Evolutionary conservation across 1,284 basidiomycete genomes (phyloP).

Genomic region (Mycosarcoma mackinlayi): DNA sequence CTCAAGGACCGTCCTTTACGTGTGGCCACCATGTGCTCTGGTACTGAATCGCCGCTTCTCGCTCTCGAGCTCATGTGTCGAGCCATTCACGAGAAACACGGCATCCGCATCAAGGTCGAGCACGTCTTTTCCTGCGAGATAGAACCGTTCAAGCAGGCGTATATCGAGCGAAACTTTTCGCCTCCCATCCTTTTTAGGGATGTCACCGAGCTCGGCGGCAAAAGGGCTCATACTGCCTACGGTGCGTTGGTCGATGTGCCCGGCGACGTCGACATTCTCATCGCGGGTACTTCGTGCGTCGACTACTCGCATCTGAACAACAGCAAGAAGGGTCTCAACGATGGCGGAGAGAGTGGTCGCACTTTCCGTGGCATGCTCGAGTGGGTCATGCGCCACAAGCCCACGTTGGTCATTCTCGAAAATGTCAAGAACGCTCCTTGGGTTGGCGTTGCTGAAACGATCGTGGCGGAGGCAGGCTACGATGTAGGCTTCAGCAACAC

Average conservation of each 20-base stretch:
- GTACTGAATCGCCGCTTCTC: conserved; percentile 91
- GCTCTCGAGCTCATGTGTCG: conserved; percentile 85
- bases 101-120: conserved; percentile 78
- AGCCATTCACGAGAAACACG: conserved; percentile 78
- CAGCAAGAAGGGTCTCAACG: conserved; percentile 77
- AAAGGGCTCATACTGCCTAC: conserved; percentile 80
- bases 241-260: conserved; percentile 86
- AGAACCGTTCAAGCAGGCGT: conserved; percentile 97
- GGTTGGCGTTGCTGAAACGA: conserved; percentile 80
- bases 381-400: conserved; percentile 87
- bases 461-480: conserved; percentile 78
- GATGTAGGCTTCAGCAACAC: conserved; percentile 74
- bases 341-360: conserved; percentile 62
- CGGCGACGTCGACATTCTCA: conserved; percentile 83
- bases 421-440: conserved; percentile 94
- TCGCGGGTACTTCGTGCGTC: conserved; percentile 94
- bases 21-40: conserved; percentile 96
- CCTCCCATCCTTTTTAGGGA: conserved; percentile 92
- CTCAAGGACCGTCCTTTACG: conserved; percentile 85
- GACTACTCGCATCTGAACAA: conserved; percentile 96
- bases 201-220: conserved; percentile 82
- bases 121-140: conserved; percentile 98
- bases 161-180: conserved; percentile 92
- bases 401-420: conserved; percentile 89
- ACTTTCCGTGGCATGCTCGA: conserved; percentile 78